Base-by-base conservation (phyloP, 192 early-diverging fungal species). In the Backusella morwellensis region DNA sequence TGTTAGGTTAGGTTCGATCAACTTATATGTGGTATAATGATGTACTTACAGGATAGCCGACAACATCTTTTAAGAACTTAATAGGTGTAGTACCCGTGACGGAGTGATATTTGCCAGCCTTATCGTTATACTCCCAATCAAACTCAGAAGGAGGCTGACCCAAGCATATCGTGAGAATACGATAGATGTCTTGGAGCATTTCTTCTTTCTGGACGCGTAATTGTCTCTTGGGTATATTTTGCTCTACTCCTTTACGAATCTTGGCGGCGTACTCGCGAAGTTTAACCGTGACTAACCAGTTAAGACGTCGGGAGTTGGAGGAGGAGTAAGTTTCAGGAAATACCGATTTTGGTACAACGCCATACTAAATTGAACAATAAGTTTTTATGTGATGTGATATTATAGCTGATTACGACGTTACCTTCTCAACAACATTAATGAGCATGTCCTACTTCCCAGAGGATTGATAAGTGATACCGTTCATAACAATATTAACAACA, bases 271-370 rank as follows among this genome's bases (percentile, higher is more conserved):
- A 90, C 70, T 95, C 92, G 41, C 92, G 90, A 70, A 95, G 84
- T 76, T 91, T 91, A 42, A 86, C 83, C 35, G 88, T 85, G n/a
- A 93, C 84, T 21, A 95, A 72, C 73, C 74, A 72, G 80, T 93
- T 89, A 42, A 95, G 87, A 35, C 85, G 80, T 42, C 84, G 47
- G 3, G 93, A 89, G 70, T 75, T 87, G 19, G 91, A 91, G 15
- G 92, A 91, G 73, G 90, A 87, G 78, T 80, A 89, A n/a, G 85
- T 87, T 80, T 95, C 92, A 1, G 92, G 91, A 68, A 89, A 95
- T 19, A 79, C 75, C 1, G 80, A 66, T 63, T 95, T 92, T 35
- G 93, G 91, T 35, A 93, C 92, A 1, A 95, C 84, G 69, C 93
- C 93, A 79, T 95, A 93, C 78, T 63, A 26, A 54, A 63, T 29